Conservation (phyloP, 176 grass and related monocot species). For the Lolium multiflorum region DNA sequence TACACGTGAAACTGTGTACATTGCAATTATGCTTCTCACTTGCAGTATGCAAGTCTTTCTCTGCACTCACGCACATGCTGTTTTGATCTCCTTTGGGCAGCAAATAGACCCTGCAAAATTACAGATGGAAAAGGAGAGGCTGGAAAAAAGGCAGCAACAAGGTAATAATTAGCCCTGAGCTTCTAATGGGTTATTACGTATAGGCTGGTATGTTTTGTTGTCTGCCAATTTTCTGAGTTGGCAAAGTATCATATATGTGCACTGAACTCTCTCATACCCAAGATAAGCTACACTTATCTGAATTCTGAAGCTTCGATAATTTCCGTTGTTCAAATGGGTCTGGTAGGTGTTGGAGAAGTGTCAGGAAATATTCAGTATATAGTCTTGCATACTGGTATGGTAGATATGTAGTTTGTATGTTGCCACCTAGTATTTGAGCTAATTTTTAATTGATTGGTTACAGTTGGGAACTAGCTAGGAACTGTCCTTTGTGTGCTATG, state of each 20-base stretch:
- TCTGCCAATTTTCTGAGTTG: neutral
- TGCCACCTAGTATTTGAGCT: neutral
- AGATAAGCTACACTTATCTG: neutral
- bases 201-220: slow-evolving; percentile 13
- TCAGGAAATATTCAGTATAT: slow-evolving; percentile 7
- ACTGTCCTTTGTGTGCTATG: neutral
- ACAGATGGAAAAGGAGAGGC: slow-evolving; percentile 73
- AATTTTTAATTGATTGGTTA: neutral
- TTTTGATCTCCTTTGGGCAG: slow-evolving; percentile 54
- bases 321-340: neutral
- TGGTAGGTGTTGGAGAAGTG: neutral
- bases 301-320: neutral
- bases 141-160: slow-evolving; percentile 85
- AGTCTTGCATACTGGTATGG: neutral
- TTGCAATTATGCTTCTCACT: slow-evolving; percentile 29
- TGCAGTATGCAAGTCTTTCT: neutral
- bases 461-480: neutral
- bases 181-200: neutral
- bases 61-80: slow-evolving; percentile 9
- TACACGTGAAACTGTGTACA: slow-evolving; percentile 23
- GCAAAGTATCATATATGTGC: neutral
- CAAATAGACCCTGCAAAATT: slow-evolving; percentile 75
- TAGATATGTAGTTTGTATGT: neutral
- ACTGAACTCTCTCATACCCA: neutral
- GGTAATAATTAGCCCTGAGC: slow-evolving; percentile 44